Percentiles rank a stretch among this genome's conserved stretches.
phyloP scores from a whole-genome alignment of 2,329 filamentous ascomycete species.

The Phialophora verrucosa region DNA sequence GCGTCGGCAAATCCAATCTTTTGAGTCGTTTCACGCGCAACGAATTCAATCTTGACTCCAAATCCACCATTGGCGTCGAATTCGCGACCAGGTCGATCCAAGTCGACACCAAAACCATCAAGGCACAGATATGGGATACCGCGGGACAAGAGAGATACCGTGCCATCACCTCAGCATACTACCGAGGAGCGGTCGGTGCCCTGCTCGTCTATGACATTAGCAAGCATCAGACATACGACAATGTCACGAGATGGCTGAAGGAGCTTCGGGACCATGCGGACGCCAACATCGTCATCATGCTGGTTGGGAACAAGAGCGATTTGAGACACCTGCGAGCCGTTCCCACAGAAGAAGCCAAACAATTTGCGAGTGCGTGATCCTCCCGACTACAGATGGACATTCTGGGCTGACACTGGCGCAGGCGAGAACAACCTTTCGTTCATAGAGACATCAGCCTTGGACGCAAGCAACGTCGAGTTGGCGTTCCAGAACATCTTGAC shows the following conservation, averaged over 20 bases:
- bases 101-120: conserved; percentile 99
- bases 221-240: conserved; percentile 99
- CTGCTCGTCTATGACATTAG: conserved; percentile 99
- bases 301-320: conserved; percentile 99
- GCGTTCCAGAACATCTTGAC: conserved; percentile 99
- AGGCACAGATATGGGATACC: conserved; percentile 99
- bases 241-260: conserved; percentile 98
- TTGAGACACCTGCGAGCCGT: conserved; percentile 96
- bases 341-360: conserved; percentile 95
- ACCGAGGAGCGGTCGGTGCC: conserved; percentile 94
- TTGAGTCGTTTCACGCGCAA: conserved; percentile 99
- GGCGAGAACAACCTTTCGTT: conserved; percentile 98
- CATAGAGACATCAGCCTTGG: conserved; percentile 97
- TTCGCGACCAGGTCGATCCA: conserved; percentile 98
- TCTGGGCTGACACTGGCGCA: conserved; percentile 48
- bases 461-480: conserved; percentile 98
- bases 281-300: conserved; percentile 99
- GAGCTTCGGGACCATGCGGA: conserved; percentile 97
- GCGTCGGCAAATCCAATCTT: conserved; percentile 99
- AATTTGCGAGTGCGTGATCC: conserved; percentile 80
- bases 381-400: conserved; percentile 14
- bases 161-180: conserved; percentile 98
- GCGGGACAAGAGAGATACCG: conserved; percentile 98
- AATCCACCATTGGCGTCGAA: conserved; percentile 99
- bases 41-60: conserved; percentile 99